These are phyloP conservation scores for Penicillium sumatraense DNA, from an alignment of 2,329 filamentous ascomycete genomes.

Conservation along the genomic window DNA sequence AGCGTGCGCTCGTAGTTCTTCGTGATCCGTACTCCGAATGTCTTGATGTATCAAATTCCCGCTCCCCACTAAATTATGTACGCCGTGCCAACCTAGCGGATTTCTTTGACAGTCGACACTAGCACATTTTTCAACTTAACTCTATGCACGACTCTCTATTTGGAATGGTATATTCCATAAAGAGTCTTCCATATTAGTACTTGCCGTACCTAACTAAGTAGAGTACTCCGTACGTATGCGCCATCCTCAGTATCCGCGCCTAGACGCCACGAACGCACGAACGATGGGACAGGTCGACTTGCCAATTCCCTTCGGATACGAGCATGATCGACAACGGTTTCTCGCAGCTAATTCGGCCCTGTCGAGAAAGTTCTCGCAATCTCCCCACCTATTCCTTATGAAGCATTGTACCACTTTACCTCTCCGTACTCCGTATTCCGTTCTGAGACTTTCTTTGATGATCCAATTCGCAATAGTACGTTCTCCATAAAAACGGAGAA, in stretches of 20 bases:
- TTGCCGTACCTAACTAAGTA: too few relatives aligned
- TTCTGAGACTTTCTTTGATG: too few relatives aligned
- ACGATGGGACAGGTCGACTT: constrained; percentile 3
- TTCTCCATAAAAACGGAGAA: background rate
- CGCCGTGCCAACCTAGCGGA: too few relatives aligned
- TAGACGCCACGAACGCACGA: constrained; percentile 4
- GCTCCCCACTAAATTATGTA: background rate
- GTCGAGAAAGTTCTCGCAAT: background rate
- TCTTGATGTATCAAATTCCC: constrained; percentile 1
- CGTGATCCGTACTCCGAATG: background rate
- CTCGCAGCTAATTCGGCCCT: constrained; percentile 12
- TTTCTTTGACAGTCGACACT: background rate
- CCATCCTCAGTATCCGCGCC: constrained; percentile 3
- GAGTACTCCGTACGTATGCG: too few relatives aligned
- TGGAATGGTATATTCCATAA: background rate
- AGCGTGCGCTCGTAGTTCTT: background rate
- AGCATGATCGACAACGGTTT: constrained; percentile 31
- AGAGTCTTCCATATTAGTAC: too few relatives aligned
- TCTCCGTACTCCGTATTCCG: too few relatives aligned
- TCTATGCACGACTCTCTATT: background rate
- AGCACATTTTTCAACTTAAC: background rate
- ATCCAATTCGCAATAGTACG: background rate
- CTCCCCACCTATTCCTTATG: background rate
- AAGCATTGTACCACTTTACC: too few relatives aligned
- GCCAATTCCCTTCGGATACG: constrained; percentile 12